Evolutionary conservation across 208 protist species (phyloP).

Genomic region (Herpetomonas samuelpessoai): DNA sequence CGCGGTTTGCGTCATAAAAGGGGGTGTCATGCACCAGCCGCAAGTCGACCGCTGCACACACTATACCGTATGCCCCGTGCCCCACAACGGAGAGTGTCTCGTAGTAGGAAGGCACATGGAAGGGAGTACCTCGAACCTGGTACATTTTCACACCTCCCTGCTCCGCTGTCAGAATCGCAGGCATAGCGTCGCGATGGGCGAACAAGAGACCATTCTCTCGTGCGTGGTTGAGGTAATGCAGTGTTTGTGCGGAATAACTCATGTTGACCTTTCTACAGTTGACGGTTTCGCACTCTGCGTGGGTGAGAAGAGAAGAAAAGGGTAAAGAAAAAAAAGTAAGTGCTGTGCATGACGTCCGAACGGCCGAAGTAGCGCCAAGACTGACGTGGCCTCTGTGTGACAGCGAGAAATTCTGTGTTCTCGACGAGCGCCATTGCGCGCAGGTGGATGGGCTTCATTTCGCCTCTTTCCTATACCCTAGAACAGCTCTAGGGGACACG

Average conservation of each 20-base stretch:
- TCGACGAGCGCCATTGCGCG: no score
- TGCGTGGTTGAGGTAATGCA: conserved; percentile 21
- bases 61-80: conserved; percentile 68
- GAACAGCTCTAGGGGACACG: no score
- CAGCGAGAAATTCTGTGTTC: no score
- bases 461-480: no score
- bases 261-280: background rate
- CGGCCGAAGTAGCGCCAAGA: background rate
- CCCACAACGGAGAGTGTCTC: conserved; percentile 57
- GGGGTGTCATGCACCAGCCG: conserved; percentile 33
- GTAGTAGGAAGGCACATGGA: conserved; percentile 68
- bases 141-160: conserved; percentile 48
- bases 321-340: conserved; percentile 11
- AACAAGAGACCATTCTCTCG: conserved; percentile 25
- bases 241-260: conserved; percentile 22
- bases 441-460: no score
- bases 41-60: conserved; percentile 65
- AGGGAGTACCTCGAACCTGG: conserved; percentile 36
- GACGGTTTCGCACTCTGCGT: background rate
- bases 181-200: conserved; percentile 7
- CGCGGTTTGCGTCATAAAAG: conserved; percentile 29
- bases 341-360: background rate
- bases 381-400: no score
- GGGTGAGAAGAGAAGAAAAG: conserved; percentile 4
- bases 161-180: conserved; percentile 10